phyloP scores from a whole-genome alignment of 1,284 basidiomycete genomes.

The Violaceomyces palustris region DNA sequence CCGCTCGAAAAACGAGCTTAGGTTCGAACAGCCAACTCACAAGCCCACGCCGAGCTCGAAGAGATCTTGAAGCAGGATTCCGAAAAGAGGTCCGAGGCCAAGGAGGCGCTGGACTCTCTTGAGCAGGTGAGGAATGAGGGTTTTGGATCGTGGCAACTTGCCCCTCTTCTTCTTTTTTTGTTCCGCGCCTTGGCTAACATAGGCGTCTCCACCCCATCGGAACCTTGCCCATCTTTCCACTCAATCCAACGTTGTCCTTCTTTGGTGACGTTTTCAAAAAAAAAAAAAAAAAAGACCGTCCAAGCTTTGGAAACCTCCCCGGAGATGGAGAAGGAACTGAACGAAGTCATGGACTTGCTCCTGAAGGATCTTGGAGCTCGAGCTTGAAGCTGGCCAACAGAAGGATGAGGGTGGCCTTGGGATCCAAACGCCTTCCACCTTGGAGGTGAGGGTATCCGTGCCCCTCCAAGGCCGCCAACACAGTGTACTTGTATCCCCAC shows the following conservation, averaged over 20 bases:
- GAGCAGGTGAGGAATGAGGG: conserved; percentile 14
- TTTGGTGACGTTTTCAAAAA: neutral
- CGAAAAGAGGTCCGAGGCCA: conserved; percentile 9
- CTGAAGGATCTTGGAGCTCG: conserved; percentile 29
- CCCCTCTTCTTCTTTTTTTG: neutral
- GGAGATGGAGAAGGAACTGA: conserved; percentile 24
- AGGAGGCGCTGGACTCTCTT: conserved; percentile 11
- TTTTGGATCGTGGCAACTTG: neutral
- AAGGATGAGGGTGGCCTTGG: neutral
- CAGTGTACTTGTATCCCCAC: neutral
- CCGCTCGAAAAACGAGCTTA: conserved; percentile 1
- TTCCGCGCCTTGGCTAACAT: neutral
- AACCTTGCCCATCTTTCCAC: neutral
- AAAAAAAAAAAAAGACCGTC: conserved; percentile 30
- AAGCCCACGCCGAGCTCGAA: conserved; percentile 7
- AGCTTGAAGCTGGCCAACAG: neutral
- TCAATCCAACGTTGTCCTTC: neutral
- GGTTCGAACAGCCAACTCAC: too few relatives aligned
- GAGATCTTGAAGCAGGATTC: conserved; percentile 1
- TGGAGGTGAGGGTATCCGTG: neutral
- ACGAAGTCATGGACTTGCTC: conserved; percentile 27
- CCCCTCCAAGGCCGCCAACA: neutral
- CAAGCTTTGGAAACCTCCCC: conserved; percentile 22
- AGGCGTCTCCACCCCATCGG: neutral
- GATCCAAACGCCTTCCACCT: neutral